These are phyloP conservation scores for Micractinium conductrix DNA, from an alignment of 139 green algal genomes.

Conservation along the genomic window DNA sequence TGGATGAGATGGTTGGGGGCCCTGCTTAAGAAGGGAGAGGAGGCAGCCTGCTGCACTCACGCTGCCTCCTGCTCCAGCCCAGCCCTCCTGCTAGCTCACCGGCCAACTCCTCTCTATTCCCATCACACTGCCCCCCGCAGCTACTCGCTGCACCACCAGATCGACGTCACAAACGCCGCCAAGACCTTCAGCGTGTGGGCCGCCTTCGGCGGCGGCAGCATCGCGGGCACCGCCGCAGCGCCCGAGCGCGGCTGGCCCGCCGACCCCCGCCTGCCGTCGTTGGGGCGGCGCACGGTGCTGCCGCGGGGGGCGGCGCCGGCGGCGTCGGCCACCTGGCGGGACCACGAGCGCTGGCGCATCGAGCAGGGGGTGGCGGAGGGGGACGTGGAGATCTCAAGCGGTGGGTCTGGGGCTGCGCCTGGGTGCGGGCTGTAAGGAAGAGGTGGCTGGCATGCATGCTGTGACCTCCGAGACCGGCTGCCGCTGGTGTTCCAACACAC, in stretches of 20 bases:
- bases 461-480: background rate
- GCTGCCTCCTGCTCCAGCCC: too few species aligned
- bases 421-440: too few species aligned
- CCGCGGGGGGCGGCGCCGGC: background rate
- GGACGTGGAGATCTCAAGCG: background rate
- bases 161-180: slow-evolving; percentile 2
- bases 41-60: too few species aligned
- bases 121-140: background rate
- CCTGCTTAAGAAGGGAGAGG: too few species aligned
- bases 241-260: background rate
- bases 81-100: too few species aligned
- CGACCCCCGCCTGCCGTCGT: background rate
- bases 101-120: background rate
- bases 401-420: background rate
- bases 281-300: slow-evolving; percentile 14
- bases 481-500: background rate
- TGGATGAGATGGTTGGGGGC: too few species aligned
- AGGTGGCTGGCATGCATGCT: too few species aligned
- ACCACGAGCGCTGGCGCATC: slow-evolving; percentile 8
- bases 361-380: slow-evolving; percentile 13
- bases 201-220: slow-evolving; percentile 5
- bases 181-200: background rate
- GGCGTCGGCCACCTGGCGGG: background rate
- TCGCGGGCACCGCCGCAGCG: background rate
- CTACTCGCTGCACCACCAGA: slow-evolving; percentile 21